Base-by-base conservation (phyloP, 352 stramenopile species). In the Globisporangium lucens region DNA sequence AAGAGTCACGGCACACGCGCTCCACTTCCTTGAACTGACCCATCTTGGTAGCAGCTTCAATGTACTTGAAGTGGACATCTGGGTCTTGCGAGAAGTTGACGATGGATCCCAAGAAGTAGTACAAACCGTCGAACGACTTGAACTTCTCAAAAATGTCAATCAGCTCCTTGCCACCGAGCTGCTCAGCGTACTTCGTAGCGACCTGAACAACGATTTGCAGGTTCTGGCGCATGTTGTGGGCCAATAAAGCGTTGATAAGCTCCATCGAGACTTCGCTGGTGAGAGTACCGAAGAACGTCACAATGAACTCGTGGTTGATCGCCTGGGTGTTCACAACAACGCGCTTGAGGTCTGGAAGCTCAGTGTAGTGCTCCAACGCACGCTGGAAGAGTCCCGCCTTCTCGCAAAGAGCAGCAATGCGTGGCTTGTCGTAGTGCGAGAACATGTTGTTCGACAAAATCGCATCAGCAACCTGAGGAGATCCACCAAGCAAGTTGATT, bases 21-120 rank as follows among this genome's bases (percentile, higher is more conserved):
- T 99, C 98, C 27, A 99, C 98, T 78, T 99, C 98, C 80, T 99
- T 99, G 84, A 99, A 99, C 75, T 99, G 98, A 43, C 98, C 96
- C 85, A 99, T 98, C 91, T 99, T 99, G 64, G 97, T 99, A 20
- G 98, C 98, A 56, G 97, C 96, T 83, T 99, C 97, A 86, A 99
- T 99, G 85, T 99, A 99, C 85, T 99, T 99, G 79, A 99, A 99
- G 79, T 99, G 98, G 49, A 99, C 97, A 69, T 98, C 90, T 7
- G 97, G 84, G 70, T 99, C 97, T 75, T 99, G 97, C 7, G 94
- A 99, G 78, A 95, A 97, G 83, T 99, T 99, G 15, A 99, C 97
- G 67, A 99, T 98, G 10, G 97, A 96, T 30, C 97, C 97, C 59
- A 99, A 87, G 85, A 99, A 99, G 83, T 99, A 99, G 89, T 99